Conservation (phyloP, 2,329 filamentous ascomycete species). For the Aureobasidium mangrovei region DNA sequence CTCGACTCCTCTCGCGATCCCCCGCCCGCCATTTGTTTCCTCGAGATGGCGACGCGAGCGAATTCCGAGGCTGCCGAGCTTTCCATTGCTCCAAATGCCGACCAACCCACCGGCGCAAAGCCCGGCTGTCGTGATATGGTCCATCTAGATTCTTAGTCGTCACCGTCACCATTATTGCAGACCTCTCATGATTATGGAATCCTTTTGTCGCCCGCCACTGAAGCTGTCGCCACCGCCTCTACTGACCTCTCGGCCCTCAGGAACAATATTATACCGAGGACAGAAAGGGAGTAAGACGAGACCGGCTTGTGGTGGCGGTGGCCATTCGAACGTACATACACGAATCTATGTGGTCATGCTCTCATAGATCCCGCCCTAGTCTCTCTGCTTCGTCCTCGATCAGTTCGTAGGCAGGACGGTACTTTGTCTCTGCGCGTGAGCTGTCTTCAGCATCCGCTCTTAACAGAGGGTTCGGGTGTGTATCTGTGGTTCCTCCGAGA, state of each 20-base stretch:
- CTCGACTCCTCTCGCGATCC: background rate
- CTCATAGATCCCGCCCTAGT: slow-evolving; percentile 54
- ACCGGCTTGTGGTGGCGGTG: background rate
- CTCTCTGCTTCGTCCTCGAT: slow-evolving; percentile 69
- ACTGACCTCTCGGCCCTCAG: no score
- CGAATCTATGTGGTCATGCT: background rate
- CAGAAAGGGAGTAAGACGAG: background rate
- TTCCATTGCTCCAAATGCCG: background rate
- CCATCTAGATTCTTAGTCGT: background rate
- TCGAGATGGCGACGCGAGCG: background rate
- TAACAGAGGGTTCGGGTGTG: slow-evolving; percentile 75
- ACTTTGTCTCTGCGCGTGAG: slow-evolving; percentile 34
- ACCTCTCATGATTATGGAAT: no score
- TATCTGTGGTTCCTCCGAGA: slow-evolving; percentile 83
- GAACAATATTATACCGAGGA: no score
- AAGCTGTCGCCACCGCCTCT: no score
- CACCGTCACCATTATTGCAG: background rate
- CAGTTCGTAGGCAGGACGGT: slow-evolving; percentile 67
- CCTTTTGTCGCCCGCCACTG: background rate
- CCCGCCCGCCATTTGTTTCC: background rate
- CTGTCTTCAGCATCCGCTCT: slow-evolving; percentile 26
- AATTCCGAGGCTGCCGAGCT: background rate
- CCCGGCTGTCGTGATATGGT: background rate
- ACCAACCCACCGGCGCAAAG: background rate
- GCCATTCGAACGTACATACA: background rate